Percentiles rank a stretch among this genome's conserved stretches.
These are phyloP conservation scores for Avena insularis DNA, from an alignment of 176 grass and related monocot species.

Conservation along the genomic window DNA sequence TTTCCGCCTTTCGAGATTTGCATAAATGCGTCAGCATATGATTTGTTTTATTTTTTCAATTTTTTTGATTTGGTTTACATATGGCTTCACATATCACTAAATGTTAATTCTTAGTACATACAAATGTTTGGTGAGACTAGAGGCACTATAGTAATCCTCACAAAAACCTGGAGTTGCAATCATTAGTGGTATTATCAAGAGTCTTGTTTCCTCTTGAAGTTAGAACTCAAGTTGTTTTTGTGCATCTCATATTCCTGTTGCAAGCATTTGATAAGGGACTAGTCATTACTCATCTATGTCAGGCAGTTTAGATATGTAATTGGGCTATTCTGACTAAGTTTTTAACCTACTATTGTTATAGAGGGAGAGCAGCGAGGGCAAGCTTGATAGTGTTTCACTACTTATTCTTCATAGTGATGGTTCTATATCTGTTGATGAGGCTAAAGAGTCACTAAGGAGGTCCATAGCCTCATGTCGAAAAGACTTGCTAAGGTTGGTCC, in stretches of 20 bases:
- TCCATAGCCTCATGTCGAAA: neutral
- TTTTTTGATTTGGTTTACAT: neutral
- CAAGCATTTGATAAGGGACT: neutral
- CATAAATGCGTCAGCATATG: neutral
- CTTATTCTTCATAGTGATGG: neutral
- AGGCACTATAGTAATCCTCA: neutral
- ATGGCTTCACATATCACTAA: neutral
- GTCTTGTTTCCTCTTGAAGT: neutral
- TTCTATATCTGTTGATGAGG: neutral
- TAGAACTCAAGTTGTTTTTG: neutral
- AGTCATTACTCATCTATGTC: neutral
- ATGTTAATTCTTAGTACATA: neutral
- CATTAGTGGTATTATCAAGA: neutral
- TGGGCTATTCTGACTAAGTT: neutral
- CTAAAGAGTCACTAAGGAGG: neutral
- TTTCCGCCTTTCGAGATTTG: neutral
- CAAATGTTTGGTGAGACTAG: neutral
- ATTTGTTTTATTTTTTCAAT: no score
- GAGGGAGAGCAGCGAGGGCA: conserved; percentile 2
- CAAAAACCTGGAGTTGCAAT: neutral
- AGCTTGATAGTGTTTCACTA: neutral
- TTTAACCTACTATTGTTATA: neutral
- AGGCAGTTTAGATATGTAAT: neutral
- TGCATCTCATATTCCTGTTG: neutral
- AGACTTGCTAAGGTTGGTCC: neutral